Evolutionary conservation across 2,329 filamentous ascomycete genomes (phyloP).

Genomic region (Aureobasidium leucospermi): DNA sequence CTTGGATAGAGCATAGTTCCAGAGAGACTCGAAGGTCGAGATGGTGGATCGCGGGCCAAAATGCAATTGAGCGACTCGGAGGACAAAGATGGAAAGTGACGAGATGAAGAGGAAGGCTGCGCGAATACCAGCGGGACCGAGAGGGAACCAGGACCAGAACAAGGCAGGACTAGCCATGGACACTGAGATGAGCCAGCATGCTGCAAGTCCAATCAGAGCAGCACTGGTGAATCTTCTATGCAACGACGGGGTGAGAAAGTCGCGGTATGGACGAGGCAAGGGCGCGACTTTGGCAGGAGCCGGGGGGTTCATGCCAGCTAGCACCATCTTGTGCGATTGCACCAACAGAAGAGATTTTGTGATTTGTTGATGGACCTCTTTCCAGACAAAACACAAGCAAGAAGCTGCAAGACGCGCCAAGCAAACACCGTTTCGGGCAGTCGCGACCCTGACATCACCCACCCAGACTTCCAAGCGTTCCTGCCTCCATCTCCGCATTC

Average conservation of each 20-base stretch:
- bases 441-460: slow-evolving; percentile 4
- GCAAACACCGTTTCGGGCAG: slow-evolving; percentile 3
- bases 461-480: not conserved
- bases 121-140: slow-evolving; percentile 70
- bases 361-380: not conserved
- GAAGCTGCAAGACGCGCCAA: slow-evolving; percentile 11
- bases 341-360: not conserved
- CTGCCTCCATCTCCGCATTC: slow-evolving; percentile 6
- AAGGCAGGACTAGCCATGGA: slow-evolving; percentile 43
- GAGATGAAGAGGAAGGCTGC: slow-evolving; percentile 68
- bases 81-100: slow-evolving; percentile 69
- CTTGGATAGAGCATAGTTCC: slow-evolving; percentile 49
- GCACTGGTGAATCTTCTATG: slow-evolving; percentile 81
- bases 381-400: not conserved
- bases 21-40: slow-evolving; percentile 60
- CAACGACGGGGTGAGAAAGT: slow-evolving; percentile 82
- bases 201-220: slow-evolving; percentile 57
- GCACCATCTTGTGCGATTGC: not conserved
- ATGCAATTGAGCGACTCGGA: slow-evolving; percentile 56
- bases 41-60: slow-evolving; percentile 54
- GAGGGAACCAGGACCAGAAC: slow-evolving; percentile 79
- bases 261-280: slow-evolving; percentile 58
- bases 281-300: slow-evolving; percentile 1
- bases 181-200: slow-evolving; percentile 68
- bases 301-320: not conserved